Evolutionary conservation across 2,329 filamentous ascomycete species (phyloP).

Genomic region (Hortaea sp.): DNA sequence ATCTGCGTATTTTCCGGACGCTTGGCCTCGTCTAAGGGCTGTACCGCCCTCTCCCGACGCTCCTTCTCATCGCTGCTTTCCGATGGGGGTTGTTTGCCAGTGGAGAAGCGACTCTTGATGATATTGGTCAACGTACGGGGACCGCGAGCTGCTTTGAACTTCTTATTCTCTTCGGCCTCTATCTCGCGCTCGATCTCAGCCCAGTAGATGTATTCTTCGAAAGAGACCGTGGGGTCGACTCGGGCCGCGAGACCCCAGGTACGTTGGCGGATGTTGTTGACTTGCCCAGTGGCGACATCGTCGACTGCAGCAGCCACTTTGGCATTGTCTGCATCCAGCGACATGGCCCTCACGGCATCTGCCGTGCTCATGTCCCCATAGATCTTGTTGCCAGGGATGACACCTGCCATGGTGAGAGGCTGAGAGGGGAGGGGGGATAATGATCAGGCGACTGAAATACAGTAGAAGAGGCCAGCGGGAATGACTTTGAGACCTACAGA

Average conservation of each 20-base stretch:
- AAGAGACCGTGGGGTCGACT: slow-evolving; percentile 12
- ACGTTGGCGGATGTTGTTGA: slow-evolving; percentile 4
- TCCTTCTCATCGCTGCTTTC: background rate
- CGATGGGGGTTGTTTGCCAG: background rate
- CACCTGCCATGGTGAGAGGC: background rate
- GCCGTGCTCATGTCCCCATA: background rate
- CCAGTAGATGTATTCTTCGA: slow-evolving; percentile 19
- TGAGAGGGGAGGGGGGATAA: background rate
- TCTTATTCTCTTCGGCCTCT: slow-evolving; percentile 8
- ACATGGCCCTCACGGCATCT: background rate
- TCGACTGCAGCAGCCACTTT: background rate
- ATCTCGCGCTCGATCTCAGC: slow-evolving; percentile 14
- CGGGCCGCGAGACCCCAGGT: slow-evolving; percentile 10
- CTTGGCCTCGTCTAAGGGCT: background rate
- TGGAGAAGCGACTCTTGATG: slow-evolving; percentile 8
- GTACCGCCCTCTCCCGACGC: background rate
- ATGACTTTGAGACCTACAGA: no score
- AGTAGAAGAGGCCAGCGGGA: no score
- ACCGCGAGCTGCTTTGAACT: slow-evolving; percentile 1
- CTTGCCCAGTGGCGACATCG: background rate
- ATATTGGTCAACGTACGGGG: slow-evolving; percentile 3
- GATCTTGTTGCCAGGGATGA: background rate
- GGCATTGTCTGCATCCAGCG: background rate
- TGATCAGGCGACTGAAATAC: no score
- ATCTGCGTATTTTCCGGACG: background rate